A percentile compares a stretch with the other conserved stretches of the same genome.
These are phyloP conservation scores for Arxiozyma bovina DNA, from an alignment of 1,139 yeast genomes.

Conservation along the genomic window DNA sequence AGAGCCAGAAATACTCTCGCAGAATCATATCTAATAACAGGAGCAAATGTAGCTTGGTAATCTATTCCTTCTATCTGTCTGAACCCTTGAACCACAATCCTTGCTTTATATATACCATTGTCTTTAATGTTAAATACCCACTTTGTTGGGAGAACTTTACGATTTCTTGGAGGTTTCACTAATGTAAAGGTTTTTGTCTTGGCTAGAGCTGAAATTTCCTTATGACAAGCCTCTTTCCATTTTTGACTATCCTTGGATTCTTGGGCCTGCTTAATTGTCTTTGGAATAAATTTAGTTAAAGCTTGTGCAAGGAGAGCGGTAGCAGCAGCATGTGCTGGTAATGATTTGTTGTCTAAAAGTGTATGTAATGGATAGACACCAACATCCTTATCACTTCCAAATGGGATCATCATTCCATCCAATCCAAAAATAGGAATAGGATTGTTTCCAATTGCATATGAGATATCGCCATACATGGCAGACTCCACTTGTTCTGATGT, in stretches of 20 bases:
- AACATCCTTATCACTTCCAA: no score
- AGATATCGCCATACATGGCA: no score
- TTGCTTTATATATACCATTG: slow-evolving; percentile 14
- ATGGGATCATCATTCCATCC: no score
- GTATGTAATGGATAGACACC: no score
- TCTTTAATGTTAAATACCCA: slow-evolving; percentile 18
- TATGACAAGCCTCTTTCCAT: slow-evolving; percentile 1
- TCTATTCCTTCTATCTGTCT: slow-evolving; percentile 18
- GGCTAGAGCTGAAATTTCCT: not conserved
- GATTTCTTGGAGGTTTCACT: not conserved
- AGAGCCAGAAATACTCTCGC: slow-evolving; percentile 15
- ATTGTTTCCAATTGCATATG: no score
- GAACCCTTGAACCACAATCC: slow-evolving; percentile 20
- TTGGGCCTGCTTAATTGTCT: not conserved
- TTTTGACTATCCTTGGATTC: not conserved
- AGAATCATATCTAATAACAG: slow-evolving; percentile 18
- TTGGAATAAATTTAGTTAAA: not conserved
- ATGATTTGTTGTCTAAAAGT: no score
- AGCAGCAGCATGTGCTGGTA: no score
- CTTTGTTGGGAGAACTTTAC: not conserved
- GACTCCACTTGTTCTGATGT: no score
- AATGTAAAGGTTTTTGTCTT: not conserved
- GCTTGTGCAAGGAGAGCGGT: not conserved
- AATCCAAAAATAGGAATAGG: no score
- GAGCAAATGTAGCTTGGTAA: slow-evolving; percentile 22